Evolutionary conservation across 2,329 filamentous ascomycete species (phyloP).

Genomic region (Lachnellula willkommii): DNA sequence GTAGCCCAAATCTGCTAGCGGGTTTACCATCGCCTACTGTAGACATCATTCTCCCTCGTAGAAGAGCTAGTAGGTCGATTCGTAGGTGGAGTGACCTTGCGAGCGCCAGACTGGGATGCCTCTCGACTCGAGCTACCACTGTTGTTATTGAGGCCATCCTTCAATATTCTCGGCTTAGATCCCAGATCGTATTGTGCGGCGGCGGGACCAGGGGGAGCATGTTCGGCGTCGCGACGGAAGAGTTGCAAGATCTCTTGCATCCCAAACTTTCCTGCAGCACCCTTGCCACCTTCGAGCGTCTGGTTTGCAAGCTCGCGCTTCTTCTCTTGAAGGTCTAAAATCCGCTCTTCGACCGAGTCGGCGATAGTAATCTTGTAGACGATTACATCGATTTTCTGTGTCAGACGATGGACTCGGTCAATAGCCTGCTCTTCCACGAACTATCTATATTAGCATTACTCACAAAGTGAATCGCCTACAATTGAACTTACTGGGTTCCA

Average conservation of each 20-base stretch:
- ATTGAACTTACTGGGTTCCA: constrained; percentile 67
- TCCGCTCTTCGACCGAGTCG: constrained; percentile 85
- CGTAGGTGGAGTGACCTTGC: constrained; percentile 18
- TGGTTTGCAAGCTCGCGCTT: constrained; percentile 89
- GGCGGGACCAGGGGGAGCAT: constrained; percentile 16
- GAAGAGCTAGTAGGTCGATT: constrained; percentile 4
- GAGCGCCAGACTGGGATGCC: constrained; percentile 14
- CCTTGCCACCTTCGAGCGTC: constrained; percentile 78
- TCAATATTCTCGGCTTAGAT: constrained; percentile 28
- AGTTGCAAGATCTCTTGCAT: constrained; percentile 91
- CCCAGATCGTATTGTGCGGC: constrained; percentile 20
- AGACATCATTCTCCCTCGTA: constrained; percentile 28
- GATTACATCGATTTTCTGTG: constrained; percentile 88
- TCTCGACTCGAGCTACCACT: constrained; percentile 16
- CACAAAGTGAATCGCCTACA: constrained; percentile 1
- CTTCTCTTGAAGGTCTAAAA: constrained; percentile 88
- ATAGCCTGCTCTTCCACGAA: constrained; percentile 99
- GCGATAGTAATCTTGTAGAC: constrained; percentile 91
- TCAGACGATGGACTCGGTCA: constrained; percentile 95
- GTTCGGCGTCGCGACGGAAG: constrained; percentile 47
- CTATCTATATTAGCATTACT: constrained; percentile 35
- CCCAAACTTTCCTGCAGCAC: constrained; percentile 72
- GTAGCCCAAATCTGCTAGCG: background rate
- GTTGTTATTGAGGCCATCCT: constrained; percentile 15
- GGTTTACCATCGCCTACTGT: constrained; percentile 29